A percentile compares a stretch with the other conserved stretches of the same genome.
Conservation (phyloP, 164 flowering plant genomes). For the Chimonanthus salicifolius region DNA sequence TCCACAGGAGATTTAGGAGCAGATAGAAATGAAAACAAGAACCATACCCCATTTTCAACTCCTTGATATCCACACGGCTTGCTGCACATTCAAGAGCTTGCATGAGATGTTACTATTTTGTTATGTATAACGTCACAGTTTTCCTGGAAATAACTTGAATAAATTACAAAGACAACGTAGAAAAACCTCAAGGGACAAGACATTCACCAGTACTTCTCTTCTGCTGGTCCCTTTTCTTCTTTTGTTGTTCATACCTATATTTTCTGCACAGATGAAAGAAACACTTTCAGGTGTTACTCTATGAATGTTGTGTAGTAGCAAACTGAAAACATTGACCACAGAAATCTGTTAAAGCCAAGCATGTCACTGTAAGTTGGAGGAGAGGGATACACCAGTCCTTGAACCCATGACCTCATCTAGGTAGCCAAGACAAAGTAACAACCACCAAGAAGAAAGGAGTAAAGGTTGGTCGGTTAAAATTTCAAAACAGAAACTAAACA, state of each 20-base stretch:
- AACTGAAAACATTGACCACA: background rate
- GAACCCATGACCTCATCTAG: too few species aligned
- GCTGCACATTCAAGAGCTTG: constrained; percentile 46
- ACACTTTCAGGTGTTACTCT: background rate
- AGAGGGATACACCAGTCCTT: too few species aligned
- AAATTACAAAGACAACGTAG: constrained; percentile 8
- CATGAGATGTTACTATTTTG: constrained; percentile 9
- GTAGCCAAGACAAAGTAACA: too few species aligned
- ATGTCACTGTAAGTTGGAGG: too few species aligned
- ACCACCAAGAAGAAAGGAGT: too few species aligned
- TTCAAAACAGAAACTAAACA: too few species aligned
- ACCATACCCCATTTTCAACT: constrained; percentile 92
- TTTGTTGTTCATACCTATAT: constrained; percentile 75
- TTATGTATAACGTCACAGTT: background rate
- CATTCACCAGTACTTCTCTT: constrained; percentile 72
- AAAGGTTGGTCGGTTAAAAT: too few species aligned
- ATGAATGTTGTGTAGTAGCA: background rate
- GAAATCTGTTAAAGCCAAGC: too few species aligned
- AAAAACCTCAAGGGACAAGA: constrained; percentile 9
- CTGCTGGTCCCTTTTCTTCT: constrained; percentile 82
- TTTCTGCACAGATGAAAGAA: constrained; percentile 48
- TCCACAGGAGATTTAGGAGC: background rate
- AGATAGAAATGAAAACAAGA: background rate
- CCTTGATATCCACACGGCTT: constrained; percentile 82
- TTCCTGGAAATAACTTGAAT: background rate